These are phyloP conservation scores for Forsythia suspensa DNA, from an alignment of 257 asterid genomes.

Conservation along the genomic window DNA sequence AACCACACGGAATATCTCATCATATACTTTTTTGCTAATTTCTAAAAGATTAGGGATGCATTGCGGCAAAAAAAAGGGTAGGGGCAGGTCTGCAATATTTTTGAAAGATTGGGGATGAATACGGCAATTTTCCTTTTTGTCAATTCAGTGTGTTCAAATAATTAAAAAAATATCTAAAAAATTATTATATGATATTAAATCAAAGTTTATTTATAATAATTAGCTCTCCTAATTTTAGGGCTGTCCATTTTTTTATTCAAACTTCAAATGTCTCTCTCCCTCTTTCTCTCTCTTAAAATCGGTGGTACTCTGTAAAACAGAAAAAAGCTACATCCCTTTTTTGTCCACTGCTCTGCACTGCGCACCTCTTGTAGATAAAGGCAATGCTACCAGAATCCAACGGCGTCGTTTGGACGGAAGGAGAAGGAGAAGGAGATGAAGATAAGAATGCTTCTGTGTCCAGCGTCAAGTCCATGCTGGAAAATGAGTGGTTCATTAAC, in stretches of 20 bases:
- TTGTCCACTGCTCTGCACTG: conserved; percentile 33
- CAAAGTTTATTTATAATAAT: no score
- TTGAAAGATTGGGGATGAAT: no score
- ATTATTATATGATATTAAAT: no score
- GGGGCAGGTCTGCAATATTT: no score
- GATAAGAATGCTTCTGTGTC: conserved; percentile 40
- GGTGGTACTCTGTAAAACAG: conserved; percentile 9
- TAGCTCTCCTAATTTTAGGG: no score
- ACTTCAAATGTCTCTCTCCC: conserved; percentile 10
- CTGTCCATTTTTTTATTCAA: conserved; percentile 11
- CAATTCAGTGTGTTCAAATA: no score
- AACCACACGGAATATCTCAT: no score
- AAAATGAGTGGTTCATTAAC: conserved; percentile 29
- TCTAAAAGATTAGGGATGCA: no score
- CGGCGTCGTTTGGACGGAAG: conserved; percentile 49
- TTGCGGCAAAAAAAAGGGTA: no score
- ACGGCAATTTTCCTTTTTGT: no score
- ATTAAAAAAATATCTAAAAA: no score
- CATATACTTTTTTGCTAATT: no score
- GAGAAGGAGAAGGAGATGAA: conserved; percentile 31
- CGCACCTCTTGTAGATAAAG: conserved; percentile 16
- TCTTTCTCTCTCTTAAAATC: conserved; percentile 26
- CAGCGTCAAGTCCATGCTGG: conserved; percentile 53
- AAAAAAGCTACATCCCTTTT: conserved; percentile 37
- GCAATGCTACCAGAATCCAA: conserved; percentile 46